These are phyloP conservation scores for Microglena sp. DNA, from an alignment of 139 green algal genomes.

Conservation along the genomic window DNA sequence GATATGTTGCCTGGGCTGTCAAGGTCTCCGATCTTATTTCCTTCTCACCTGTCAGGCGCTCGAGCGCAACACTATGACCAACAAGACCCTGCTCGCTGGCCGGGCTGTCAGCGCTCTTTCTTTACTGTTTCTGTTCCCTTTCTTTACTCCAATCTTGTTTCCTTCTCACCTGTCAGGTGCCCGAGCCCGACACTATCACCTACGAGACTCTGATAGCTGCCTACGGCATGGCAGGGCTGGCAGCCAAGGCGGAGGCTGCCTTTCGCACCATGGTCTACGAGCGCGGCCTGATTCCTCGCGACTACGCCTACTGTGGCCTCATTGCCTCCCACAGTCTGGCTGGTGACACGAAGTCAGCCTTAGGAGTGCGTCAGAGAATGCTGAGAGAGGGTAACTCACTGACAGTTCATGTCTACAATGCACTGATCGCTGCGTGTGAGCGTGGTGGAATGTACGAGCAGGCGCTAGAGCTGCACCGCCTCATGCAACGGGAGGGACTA, in stretches of 20 bases:
- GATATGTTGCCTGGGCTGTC: too few species aligned
- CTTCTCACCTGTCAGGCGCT: too few species aligned
- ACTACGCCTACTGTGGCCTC: slow-evolving; percentile 73
- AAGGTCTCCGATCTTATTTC: too few species aligned
- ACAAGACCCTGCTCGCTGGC: slow-evolving; percentile 51
- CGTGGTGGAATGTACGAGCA: slow-evolving; percentile 33
- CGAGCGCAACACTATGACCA: too few species aligned
- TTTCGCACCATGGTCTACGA: slow-evolving; percentile 29
- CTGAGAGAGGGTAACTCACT: too few species aligned
- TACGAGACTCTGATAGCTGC: slow-evolving; percentile 74
- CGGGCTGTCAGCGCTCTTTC: too few species aligned
- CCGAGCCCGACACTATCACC: slow-evolving; percentile 47
- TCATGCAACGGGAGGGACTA: slow-evolving; percentile 37
- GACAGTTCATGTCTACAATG: slow-evolving; percentile 76
- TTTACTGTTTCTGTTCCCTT: too few species aligned
- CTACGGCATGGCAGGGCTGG: slow-evolving; percentile 53
- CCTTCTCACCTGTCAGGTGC: too few species aligned
- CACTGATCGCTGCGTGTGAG: slow-evolving; percentile 72
- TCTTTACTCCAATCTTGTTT: too few species aligned
- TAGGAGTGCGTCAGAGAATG: slow-evolving; percentile 33
- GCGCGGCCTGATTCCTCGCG: slow-evolving; percentile 31
- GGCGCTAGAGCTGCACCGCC: slow-evolving; percentile 16
- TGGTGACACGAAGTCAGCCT: slow-evolving; percentile 39
- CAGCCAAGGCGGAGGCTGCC: slow-evolving; percentile 37
- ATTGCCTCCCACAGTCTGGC: slow-evolving; percentile 61